Conservation (phyloP, 2,329 filamentous ascomycete species). For the Didymella exigua region DNA sequence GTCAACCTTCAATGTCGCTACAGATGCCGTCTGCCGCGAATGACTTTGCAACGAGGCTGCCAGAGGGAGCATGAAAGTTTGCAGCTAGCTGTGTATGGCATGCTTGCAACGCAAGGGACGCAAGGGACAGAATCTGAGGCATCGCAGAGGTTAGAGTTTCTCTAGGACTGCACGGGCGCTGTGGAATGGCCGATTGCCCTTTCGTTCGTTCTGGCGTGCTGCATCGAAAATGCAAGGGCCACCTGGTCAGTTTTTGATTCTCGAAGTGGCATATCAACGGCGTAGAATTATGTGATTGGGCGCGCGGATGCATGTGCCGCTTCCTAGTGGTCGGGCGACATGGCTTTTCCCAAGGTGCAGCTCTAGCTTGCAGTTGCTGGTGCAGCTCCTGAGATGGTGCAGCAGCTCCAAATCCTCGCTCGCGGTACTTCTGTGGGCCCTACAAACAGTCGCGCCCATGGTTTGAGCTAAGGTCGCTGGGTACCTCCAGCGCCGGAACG, state of each 20-base stretch:
- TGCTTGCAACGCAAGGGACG: slow-evolving; percentile 5
- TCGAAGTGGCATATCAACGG: slow-evolving; percentile 14
- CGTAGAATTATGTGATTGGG: slow-evolving; percentile 35
- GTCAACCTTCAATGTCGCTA: slow-evolving; percentile 7
- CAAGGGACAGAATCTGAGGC: slow-evolving; percentile 8
- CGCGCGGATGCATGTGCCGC: slow-evolving; percentile 23
- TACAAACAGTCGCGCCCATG: slow-evolving; percentile 11
- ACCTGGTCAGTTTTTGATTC: slow-evolving; percentile 18
- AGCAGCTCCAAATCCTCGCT: slow-evolving; percentile 13
- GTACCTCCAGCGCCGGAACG: slow-evolving; percentile 19
- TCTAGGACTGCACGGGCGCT: slow-evolving; percentile 10
- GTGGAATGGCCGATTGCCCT: slow-evolving; percentile 1
- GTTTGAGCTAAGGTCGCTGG: slow-evolving; percentile 11
- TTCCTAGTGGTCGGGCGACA: slow-evolving; percentile 25
- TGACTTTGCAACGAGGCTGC: slow-evolving; percentile 16
- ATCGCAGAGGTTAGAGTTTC: slow-evolving; percentile 17
- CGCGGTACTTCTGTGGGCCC: slow-evolving; percentile 15
- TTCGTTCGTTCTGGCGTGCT: slow-evolving; percentile 13
- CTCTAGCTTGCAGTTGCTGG: slow-evolving; percentile 25
- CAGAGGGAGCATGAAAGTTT: slow-evolving; percentile 14
- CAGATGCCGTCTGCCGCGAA: slow-evolving; percentile 3
- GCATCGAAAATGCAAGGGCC: slow-evolving; percentile 18
- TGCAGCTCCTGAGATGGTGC: slow-evolving; percentile 20
- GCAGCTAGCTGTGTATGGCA: slow-evolving; percentile 6
- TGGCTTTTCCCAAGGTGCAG: slow-evolving; percentile 1